phyloP scores from a whole-genome alignment of 371 early-diverging fungal genomes.

The Mucor piriformis region DNA sequence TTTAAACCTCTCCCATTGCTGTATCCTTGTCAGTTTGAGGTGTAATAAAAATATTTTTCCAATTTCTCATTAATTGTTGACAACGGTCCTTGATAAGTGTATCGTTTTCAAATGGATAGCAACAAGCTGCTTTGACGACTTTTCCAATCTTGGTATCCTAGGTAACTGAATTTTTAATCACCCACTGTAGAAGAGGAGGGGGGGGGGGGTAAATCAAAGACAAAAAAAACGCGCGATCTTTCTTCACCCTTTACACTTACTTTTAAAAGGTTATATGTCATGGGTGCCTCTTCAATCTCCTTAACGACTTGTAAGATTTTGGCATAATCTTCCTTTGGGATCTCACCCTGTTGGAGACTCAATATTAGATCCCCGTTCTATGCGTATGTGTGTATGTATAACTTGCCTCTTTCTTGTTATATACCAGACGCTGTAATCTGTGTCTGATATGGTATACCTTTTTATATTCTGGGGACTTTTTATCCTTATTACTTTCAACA shows the following conservation, averaged over 20 bases:
- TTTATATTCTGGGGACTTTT: slow-evolving; percentile 35
- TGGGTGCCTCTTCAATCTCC: slow-evolving; percentile 48
- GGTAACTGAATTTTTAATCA: slow-evolving; percentile 8
- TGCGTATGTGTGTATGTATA: not conserved
- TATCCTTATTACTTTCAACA: slow-evolving; percentile 10
- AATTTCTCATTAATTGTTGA: slow-evolving; percentile 40
- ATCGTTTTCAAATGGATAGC: slow-evolving; percentile 44
- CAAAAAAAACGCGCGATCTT: not conserved
- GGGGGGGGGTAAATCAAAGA: no score
- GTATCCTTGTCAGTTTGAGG: slow-evolving; percentile 13
- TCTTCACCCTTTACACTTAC: slow-evolving; percentile 23
- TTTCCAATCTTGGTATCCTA: slow-evolving; percentile 57
- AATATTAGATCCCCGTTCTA: not conserved
- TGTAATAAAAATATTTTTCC: slow-evolving; percentile 38
- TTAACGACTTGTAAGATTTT: slow-evolving; percentile 42
- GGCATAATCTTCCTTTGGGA: slow-evolving; percentile 48
- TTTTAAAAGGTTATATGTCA: slow-evolving; percentile 48
- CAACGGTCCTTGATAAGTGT: slow-evolving; percentile 39
- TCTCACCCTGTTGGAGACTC: slow-evolving; percentile 40
- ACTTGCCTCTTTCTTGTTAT: slow-evolving; percentile 50
- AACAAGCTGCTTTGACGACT: slow-evolving; percentile 49
- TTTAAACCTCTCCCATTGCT: slow-evolving; percentile 11
- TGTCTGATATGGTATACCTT: slow-evolving; percentile 48
- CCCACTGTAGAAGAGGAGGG: no score
- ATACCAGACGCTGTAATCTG: slow-evolving; percentile 48